Conservation (phyloP, 805 yeast species). For the Wickerhamomyces rabaulensis region DNA sequence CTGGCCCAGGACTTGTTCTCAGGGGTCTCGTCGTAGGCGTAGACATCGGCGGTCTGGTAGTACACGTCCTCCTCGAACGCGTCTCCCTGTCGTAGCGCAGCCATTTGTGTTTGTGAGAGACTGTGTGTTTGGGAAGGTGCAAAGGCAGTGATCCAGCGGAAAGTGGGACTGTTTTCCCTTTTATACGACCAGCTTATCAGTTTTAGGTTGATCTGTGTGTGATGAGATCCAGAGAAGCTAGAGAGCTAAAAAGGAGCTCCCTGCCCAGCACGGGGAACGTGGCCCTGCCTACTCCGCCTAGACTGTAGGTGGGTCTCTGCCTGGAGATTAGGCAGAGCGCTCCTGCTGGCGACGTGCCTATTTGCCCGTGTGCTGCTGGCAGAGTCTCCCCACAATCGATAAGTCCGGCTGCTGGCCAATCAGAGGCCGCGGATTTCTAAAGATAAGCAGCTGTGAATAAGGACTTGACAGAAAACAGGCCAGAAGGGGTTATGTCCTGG, state of each 20-base stretch:
- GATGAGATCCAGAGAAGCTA: neutral
- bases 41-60: constrained; percentile 12
- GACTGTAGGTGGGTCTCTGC: neutral
- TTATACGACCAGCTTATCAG: neutral
- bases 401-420: neutral
- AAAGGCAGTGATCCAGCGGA: neutral
- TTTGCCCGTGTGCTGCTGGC: neutral
- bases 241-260: neutral
- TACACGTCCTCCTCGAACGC: constrained; percentile 10
- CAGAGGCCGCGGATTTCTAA: neutral
- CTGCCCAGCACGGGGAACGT: neutral
- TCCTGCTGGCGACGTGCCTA: neutral
- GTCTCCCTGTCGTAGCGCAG: constrained; percentile 1
- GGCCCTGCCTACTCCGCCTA: neutral
- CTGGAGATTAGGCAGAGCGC: neutral
- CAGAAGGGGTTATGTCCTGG: neutral
- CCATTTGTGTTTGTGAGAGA: neutral
- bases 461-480: neutral
- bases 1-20: constrained; percentile 90
- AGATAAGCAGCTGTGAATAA: neutral
- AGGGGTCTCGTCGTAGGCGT: constrained; percentile 64
- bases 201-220: neutral
- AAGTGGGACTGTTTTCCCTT: neutral
- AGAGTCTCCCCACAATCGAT: neutral
- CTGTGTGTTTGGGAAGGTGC: too few relatives aligned